Evolutionary conservation across 768 basidiomycete species (phyloP), one percentile per base, ranked within the genome.

Genomic region (Tephrocybe sp.): DNA sequence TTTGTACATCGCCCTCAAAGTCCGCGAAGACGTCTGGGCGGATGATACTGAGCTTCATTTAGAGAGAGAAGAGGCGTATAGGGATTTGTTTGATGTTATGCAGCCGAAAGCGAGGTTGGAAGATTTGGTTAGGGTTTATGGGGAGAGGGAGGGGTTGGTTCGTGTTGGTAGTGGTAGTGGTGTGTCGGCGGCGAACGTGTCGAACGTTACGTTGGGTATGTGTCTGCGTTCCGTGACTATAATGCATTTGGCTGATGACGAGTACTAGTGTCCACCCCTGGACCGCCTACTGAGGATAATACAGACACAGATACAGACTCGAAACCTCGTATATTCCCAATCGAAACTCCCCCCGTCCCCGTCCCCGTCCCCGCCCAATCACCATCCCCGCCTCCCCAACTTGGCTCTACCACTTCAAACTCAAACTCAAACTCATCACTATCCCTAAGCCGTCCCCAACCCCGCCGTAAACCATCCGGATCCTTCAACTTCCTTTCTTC

Each of bases 21-120:
- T 88, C 45, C 80, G 79, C n/a, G 85, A 91, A 61, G 91, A 92
- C 66, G 76, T 91, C 36, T 83, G 84, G 73, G 69, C 75, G 30
- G 88, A 91, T 65, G 86, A 89, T 42, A 76, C 78, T 1, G 81
- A 82, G 61, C 74, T 91, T 19, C 88, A 92, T 57, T 78, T 89
- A 40, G 84, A 85, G 58, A 74, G 84, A 10, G 83, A 85, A 45
- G 88, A 90, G 61, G 75, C 78, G 9, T 91, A 86, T 71, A 82
- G 81, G 50, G 90, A 91, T 57, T 68, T 92, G 21, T 92, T 92
- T 61, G 86, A 87, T 53, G 76, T 86, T 45, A 76, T 72, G 56
- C 86, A 92, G 66, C 90, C 90, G 4, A 78, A 81, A 42, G 79
- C 81, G 23, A 70, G 90, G 18, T 62, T 86, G n/a, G 90, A 92